Base-by-base conservation (phyloP, 2,329 filamentous ascomycete genomes). In the Cladosporium sp. region DNA sequence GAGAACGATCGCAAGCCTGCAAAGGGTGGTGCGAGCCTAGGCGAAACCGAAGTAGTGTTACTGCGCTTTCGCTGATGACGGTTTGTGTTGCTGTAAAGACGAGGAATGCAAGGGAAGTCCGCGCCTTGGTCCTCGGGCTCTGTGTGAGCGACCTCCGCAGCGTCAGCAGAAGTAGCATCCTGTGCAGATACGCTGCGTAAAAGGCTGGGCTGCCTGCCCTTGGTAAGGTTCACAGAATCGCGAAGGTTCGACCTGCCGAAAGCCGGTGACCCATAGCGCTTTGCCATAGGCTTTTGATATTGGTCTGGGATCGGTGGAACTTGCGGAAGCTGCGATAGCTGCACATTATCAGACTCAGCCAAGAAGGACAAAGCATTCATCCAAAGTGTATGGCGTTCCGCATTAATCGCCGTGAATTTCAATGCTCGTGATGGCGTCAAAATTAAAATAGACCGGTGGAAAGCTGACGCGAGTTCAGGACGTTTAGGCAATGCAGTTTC, bases 361-460 rank as follows among this genome's bases (percentile, higher is more conserved):
- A 99, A 84, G 85, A 98, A 99, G 0, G 93, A 97, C 23, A 99
- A 83, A 0, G 95, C 92, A 23, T 92, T 97, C 65, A 99, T 82
- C 95, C 95, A 99, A 58, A 97, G 81, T 74, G 96, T 96, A 77
- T 99, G 95, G 18, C 95, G 88, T 70, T 98, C 95, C 36, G 89
- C 82, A 25, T 88, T 90, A 18, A 85, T 82, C 0, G 95, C 92
- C 0, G 95, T 99, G 76, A 99, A 98, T 76, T 99, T 99, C 65
- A 99, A 84, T 1, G 95, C 95, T 71, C 95, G 87, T 72, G 96
- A 90, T 0, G 95, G 94, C 5, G 95, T 99, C 58, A 99, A 79
- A 70, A 99, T 97, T 57, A 99, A 81, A 71, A 99, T 98, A 0
- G 95, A 98, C 61, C 95, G 89, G 78, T 96, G 92, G 81, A 97